Conservation (phyloP, 768 basidiomycete genomes). For the Gymnopilus dilepis region DNA sequence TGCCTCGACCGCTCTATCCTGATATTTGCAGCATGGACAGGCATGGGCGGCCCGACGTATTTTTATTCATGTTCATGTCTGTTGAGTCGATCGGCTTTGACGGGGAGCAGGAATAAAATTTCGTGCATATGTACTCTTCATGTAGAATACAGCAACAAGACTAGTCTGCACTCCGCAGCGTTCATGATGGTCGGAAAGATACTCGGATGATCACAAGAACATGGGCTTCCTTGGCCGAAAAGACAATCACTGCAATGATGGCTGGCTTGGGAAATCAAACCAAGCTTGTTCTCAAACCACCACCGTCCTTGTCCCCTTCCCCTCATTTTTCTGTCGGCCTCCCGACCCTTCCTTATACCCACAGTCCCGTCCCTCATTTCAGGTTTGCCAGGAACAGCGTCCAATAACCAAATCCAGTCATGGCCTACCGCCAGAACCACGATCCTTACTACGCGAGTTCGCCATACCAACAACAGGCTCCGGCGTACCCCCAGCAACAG, state of each 20-base stretch:
- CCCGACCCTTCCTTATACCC: constrained; percentile 16
- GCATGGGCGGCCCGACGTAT: not conserved
- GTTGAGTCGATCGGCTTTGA: not conserved
- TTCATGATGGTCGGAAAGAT: constrained; percentile 3
- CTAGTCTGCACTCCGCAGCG: not conserved
- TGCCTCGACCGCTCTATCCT: not conserved
- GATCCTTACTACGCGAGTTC: constrained; percentile 51
- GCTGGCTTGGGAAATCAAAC: constrained; percentile 11
- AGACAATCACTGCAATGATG: constrained; percentile 7
- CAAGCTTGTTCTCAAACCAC: constrained; percentile 27
- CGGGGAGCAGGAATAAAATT: not conserved
- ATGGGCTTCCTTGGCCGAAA: constrained; percentile 8
- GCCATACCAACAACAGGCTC: constrained; percentile 34
- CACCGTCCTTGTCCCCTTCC: constrained; percentile 25
- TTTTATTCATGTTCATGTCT: not conserved
- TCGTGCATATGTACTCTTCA: not conserved
- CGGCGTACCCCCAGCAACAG: constrained; percentile 23
- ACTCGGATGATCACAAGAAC: constrained; percentile 4
- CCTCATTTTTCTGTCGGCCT: constrained; percentile 20
- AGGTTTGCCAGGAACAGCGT: constrained; percentile 9
- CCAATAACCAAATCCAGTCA: constrained; percentile 30
- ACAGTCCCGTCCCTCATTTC: constrained; percentile 10
- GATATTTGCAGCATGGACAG: not conserved
- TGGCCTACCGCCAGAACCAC: constrained; percentile 62
- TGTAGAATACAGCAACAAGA: not conserved